Conservation (phyloP, 2,329 filamentous ascomycete species). For the Colletotrichum neosansevieriae region DNA sequence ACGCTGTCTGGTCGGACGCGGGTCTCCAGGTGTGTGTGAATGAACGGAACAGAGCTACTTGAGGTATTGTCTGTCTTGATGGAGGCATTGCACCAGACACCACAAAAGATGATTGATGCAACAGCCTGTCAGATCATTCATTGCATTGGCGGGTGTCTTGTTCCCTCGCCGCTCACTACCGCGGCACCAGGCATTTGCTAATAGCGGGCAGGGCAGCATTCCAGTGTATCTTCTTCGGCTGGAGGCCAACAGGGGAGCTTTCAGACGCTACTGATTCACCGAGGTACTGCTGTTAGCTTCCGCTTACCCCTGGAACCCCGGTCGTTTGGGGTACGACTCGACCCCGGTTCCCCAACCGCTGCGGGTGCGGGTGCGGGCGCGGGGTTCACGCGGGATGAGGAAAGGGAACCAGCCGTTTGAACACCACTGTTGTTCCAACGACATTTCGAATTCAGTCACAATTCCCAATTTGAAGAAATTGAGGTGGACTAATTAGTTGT, state of each 20-base stretch:
- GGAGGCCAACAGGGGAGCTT: neutral
- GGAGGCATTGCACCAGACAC: no score
- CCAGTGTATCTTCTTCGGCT: no score
- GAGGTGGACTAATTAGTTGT: no score
- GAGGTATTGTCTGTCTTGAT: no score
- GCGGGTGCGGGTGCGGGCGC: slow-evolving; percentile 3
- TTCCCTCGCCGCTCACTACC: slow-evolving; percentile 35
- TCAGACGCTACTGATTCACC: neutral
- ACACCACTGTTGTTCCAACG: no score
- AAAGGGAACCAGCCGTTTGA: no score
- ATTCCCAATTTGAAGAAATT: no score
- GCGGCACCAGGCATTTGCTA: slow-evolving; percentile 4
- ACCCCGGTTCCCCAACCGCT: slow-evolving; percentile 9
- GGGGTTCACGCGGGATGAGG: no score
- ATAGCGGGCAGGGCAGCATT: neutral
- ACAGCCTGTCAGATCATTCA: neutral
- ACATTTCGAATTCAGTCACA: no score
- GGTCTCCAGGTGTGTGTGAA: no score
- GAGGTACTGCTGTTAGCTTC: neutral
- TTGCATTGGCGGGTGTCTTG: slow-evolving; percentile 18
- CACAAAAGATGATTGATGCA: no score
- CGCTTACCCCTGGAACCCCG: neutral
- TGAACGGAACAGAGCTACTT: no score
- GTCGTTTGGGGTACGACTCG: neutral
- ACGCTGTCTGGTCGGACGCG: slow-evolving; percentile 2